phyloP scores from a whole-genome alignment of 116 monocot genomes.

The Zostera marina region DNA sequence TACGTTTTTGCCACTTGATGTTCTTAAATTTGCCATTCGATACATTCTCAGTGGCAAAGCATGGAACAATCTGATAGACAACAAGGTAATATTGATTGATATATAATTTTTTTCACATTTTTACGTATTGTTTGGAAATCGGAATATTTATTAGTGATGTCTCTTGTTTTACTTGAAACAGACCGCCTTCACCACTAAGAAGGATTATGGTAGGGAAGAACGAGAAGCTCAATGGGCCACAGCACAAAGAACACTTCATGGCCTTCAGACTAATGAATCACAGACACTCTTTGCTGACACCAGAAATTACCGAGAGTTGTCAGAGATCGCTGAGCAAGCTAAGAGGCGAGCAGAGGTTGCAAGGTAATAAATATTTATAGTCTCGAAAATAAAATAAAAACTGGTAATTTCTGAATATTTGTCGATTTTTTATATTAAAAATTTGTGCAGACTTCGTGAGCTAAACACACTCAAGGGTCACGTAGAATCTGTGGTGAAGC shows the following conservation, averaged over 20 bases:
- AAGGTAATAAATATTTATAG: constrained; percentile 27
- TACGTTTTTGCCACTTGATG: constrained; percentile 64
- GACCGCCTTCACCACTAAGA: constrained; percentile 95
- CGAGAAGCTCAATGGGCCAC: constrained; percentile 88
- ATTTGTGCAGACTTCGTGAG: constrained; percentile 40
- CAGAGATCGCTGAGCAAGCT: constrained; percentile 94
- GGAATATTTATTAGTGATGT: not conserved
- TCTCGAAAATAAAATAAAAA: too few relatives aligned
- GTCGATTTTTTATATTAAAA: not conserved
- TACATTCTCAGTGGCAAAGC: constrained; percentile 85
- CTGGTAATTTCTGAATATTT: not conserved
- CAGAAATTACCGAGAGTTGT: constrained; percentile 80
- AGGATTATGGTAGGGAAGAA: constrained; percentile 83
- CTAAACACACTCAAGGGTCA: constrained; percentile 64
- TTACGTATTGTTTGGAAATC: not conserved
- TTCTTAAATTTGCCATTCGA: constrained; percentile 66
- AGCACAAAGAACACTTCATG: constrained; percentile 90
- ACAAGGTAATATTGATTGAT: constrained; percentile 25
- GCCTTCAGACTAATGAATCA: constrained; percentile 57
- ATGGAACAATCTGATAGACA: constrained; percentile 68
- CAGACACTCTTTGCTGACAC: constrained; percentile 49
- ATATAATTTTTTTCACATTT: not conserved
- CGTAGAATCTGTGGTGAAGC: constrained; percentile 68
- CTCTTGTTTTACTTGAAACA: constrained; percentile 6
- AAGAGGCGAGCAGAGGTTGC: constrained; percentile 78